phyloP scores from a whole-genome alignment of 2,329 filamentous ascomycete species.

The Moelleriella libera region DNA sequence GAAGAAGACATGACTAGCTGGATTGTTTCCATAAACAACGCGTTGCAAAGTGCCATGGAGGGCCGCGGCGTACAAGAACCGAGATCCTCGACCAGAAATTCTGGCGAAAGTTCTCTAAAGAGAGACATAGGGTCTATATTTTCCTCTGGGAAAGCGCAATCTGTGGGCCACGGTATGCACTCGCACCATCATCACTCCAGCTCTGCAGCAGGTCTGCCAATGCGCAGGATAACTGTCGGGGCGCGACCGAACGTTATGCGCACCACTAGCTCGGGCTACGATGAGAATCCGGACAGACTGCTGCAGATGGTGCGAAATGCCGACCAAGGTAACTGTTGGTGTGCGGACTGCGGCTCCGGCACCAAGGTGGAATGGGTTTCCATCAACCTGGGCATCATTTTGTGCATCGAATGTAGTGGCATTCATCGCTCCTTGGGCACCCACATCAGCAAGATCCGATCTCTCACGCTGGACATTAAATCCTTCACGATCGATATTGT shows the following conservation, averaged over 20 bases:
- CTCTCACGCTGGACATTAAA: slow-evolving; percentile 85
- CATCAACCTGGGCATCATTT: slow-evolving; percentile 88
- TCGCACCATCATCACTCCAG: slow-evolving; percentile 33
- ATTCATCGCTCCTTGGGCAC: slow-evolving; percentile 94
- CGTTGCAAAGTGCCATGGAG: slow-evolving; percentile 89
- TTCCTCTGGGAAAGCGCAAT: slow-evolving; percentile 84
- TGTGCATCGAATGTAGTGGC: slow-evolving; percentile 96
- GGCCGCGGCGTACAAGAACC: slow-evolving; percentile 49
- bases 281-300: slow-evolving; percentile 74
- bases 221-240: slow-evolving; percentile 80
- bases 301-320: slow-evolving; percentile 77
- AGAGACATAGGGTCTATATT: slow-evolving; percentile 87
- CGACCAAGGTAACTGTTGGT: slow-evolving; percentile 86
- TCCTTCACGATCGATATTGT: slow-evolving; percentile 97
- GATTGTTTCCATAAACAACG: slow-evolving; percentile 95
- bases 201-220: slow-evolving; percentile 42
- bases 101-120: slow-evolving; percentile 44
- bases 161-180: slow-evolving; percentile 40
- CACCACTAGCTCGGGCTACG: slow-evolving; percentile 55
- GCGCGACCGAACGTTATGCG: slow-evolving; percentile 63
- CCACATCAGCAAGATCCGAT: slow-evolving; percentile 94
- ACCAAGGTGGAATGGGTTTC: slow-evolving; percentile 98
- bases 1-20: slow-evolving; percentile 97
- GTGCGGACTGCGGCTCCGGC: slow-evolving; percentile 84
- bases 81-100: slow-evolving; percentile 21